Conservation (phyloP, 306 rosid species). For the Trifolium pratense region DNA sequence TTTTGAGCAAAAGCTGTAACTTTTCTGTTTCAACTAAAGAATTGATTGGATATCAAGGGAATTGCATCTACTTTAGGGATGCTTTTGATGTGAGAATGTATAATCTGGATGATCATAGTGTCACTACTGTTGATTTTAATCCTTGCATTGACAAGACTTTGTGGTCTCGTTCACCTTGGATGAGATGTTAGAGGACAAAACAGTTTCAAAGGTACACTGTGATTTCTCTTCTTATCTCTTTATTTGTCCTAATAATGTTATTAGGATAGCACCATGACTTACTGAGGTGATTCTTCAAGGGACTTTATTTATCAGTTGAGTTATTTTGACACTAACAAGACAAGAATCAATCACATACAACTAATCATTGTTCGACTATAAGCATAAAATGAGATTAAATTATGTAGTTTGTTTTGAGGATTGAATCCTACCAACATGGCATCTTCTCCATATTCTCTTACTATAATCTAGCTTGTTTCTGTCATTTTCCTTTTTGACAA, state of each 20-base stretch:
- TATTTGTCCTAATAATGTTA: not conserved
- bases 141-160: conserved; percentile 42
- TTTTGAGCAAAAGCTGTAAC: conserved; percentile 45
- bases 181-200: not conserved
- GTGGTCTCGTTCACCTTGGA: conserved; percentile 45
- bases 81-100: conserved; percentile 42
- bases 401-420: not conserved
- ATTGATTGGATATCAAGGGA: conserved; percentile 45
- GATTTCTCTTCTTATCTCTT: not conserved
- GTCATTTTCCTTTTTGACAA: no score
- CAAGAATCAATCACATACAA: not conserved
- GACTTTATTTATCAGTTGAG: no score
- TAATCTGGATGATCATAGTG: conserved; percentile 45
- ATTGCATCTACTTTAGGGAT: conserved; percentile 50
- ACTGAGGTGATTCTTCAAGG: no score
- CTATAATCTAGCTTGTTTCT: not conserved
- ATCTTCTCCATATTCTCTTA: not conserved
- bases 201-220: not conserved
- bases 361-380: not conserved
- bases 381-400: not conserved
- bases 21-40: conserved; percentile 47
- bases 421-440: not conserved
- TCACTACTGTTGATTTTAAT: conserved; percentile 30
- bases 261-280: no score
- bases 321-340: no score